These are phyloP conservation scores for Malus hybrid DNA, from an alignment of 331 rosid species.

Conservation along the genomic window DNA sequence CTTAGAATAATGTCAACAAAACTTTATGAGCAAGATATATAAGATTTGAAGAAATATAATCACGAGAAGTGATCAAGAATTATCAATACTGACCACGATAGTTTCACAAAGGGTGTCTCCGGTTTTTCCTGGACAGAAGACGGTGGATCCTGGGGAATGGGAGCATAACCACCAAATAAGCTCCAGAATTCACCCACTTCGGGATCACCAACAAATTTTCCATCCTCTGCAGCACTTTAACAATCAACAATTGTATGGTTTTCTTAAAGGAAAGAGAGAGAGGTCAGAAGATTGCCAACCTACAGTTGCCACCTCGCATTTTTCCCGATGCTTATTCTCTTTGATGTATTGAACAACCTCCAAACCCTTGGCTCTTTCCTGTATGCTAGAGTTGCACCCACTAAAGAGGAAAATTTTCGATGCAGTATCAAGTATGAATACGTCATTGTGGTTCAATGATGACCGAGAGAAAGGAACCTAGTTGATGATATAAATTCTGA, in stretches of 20 bases:
- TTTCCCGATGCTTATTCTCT: constrained; percentile 73
- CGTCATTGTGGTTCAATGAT: constrained; percentile 81
- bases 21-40: neutral
- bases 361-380: constrained; percentile 94
- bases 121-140: constrained; percentile 39
- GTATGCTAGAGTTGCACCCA: constrained; percentile 87
- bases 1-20: constrained; percentile 34
- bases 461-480: constrained; percentile 88
- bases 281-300: constrained; percentile 45
- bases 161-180: constrained; percentile 97
- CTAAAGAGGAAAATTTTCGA: constrained; percentile 81
- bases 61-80: neutral
- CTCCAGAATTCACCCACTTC: constrained; percentile 98
- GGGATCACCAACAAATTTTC: constrained; percentile 89
- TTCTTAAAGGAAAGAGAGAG: constrained; percentile 7
- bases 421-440: constrained; percentile 88
- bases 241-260: constrained; percentile 16
- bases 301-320: constrained; percentile 79
- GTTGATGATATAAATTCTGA: neutral
- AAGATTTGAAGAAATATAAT: neutral
- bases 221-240: constrained; percentile 71
- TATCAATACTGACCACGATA: constrained; percentile 52
- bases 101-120: constrained; percentile 31
- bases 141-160: constrained; percentile 72
- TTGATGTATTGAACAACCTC: constrained; percentile 89